Evolutionary conservation across 345 rosid species (phyloP).

Genomic region (Syzygium aromaticum): DNA sequence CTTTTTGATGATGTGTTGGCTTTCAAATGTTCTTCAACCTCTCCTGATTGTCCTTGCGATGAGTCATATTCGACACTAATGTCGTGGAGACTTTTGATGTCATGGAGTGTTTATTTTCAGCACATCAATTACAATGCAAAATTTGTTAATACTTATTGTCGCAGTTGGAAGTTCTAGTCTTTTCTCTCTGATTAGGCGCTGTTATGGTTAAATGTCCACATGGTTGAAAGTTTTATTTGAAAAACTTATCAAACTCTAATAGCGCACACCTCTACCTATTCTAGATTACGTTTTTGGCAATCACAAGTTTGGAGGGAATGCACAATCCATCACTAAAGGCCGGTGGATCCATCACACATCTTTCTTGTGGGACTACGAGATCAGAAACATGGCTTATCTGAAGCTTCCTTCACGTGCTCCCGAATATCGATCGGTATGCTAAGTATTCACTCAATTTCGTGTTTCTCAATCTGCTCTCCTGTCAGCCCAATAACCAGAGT

Average conservation of each 20-base stretch:
- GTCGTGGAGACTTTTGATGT: background rate
- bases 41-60: background rate
- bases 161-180: background rate
- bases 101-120: background rate
- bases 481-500: background rate
- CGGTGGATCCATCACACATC: conserved; percentile 92
- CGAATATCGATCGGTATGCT: conserved; percentile 47
- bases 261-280: background rate
- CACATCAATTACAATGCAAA: background rate
- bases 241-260: background rate
- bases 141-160: background rate
- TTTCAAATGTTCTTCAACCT: background rate
- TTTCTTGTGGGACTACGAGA: conserved; percentile 68
- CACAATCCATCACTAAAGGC: conserved; percentile 65
- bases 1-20: background rate
- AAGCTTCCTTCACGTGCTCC: conserved; percentile 61
- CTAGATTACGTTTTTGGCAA: conserved; percentile 80
- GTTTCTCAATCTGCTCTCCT: background rate
- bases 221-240: background rate
- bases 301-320: conserved; percentile 83
- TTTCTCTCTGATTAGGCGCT: background rate
- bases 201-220: background rate
- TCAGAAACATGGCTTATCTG: conserved; percentile 66
- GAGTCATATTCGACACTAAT: background rate
- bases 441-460: background rate